Conservation (phyloP, 2,329 filamentous ascomycete genomes). For the Magnaporthiopsis incrustans region DNA sequence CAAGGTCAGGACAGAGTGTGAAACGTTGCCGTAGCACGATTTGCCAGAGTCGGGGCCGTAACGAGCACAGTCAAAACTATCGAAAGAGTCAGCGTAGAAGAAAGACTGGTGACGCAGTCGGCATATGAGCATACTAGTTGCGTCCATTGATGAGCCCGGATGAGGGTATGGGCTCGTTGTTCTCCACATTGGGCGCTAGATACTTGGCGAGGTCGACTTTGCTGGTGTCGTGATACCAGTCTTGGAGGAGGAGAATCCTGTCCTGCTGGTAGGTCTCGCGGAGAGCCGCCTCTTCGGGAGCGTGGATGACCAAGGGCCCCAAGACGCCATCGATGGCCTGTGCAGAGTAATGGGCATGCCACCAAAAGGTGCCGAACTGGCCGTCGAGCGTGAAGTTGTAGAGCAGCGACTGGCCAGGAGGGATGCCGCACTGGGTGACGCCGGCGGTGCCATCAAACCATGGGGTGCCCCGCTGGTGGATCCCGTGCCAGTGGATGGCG, state of each 20-base stretch:
- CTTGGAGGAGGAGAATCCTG: slow-evolving; percentile 58
- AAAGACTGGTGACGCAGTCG: background rate
- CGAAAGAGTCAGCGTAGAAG: background rate
- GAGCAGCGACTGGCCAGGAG: slow-evolving; percentile 44
- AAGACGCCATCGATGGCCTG: slow-evolving; percentile 59
- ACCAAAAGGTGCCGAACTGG: slow-evolving; percentile 33
- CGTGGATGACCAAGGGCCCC: slow-evolving; percentile 59
- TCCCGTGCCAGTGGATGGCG: slow-evolving; percentile 12
- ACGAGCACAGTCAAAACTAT: slow-evolving; percentile 7
- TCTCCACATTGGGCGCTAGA: slow-evolving; percentile 43
- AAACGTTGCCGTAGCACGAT: slow-evolving; percentile 6
- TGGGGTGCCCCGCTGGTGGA: slow-evolving; percentile 8
- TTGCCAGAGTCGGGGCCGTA: slow-evolving; percentile 6
- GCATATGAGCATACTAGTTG: slow-evolving; percentile 4
- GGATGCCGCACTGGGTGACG: slow-evolving; percentile 50
- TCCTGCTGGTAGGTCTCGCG: slow-evolving; percentile 44
- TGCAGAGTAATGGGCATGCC: slow-evolving; percentile 52
- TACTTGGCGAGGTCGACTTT: slow-evolving; percentile 41
- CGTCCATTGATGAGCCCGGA: slow-evolving; percentile 54
- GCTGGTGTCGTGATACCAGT: slow-evolving; percentile 61
- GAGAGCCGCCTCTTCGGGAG: slow-evolving; percentile 40
- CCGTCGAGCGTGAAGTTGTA: slow-evolving; percentile 49
- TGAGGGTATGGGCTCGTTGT: slow-evolving; percentile 59
- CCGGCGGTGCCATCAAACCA: slow-evolving; percentile 23
- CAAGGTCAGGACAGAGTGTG: slow-evolving; percentile 4